Evolutionary conservation across 2,329 filamentous ascomycete genomes (phyloP).

Genomic region (Epichloe sp.): DNA sequence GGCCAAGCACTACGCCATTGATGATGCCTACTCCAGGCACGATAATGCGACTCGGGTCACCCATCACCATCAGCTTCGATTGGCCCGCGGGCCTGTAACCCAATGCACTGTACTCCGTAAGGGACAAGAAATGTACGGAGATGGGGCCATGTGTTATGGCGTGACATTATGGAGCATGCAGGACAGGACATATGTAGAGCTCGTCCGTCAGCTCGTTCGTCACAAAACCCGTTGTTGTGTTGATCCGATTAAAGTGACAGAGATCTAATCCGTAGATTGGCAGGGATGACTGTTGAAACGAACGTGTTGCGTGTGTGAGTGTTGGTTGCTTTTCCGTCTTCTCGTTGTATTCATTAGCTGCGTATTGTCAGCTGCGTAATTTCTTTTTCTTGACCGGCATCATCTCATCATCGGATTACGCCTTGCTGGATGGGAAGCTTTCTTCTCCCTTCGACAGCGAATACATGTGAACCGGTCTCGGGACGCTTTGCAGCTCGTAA

Average conservation of each 20-base stretch:
- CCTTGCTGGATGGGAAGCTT: not conserved
- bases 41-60: not conserved
- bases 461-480: constrained; percentile 4
- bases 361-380: not conserved
- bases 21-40: not conserved
- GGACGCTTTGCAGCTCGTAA: not conserved
- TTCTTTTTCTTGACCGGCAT: not conserved
- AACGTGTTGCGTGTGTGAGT: not conserved
- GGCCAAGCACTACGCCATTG: too few species aligned
- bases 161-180: too few species aligned
- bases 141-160: too few species aligned
- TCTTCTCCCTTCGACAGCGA: not conserved
- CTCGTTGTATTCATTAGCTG: not conserved
- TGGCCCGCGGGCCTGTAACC: not conserved
- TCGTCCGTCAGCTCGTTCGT: too few species aligned
- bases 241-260: not conserved
- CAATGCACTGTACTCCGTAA: too few species aligned
- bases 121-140: too few species aligned
- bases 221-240: too few species aligned
- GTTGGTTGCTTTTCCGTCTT: not conserved
- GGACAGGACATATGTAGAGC: too few species aligned
- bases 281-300: not conserved
- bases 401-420: too few species aligned
- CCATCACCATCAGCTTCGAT: not conserved
- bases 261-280: not conserved